Percentiles rank a stretch among this genome's conserved stretches.
phyloP scores from a whole-genome alignment of 352 stramenopile species.

The Phytophthora cactorum region DNA sequence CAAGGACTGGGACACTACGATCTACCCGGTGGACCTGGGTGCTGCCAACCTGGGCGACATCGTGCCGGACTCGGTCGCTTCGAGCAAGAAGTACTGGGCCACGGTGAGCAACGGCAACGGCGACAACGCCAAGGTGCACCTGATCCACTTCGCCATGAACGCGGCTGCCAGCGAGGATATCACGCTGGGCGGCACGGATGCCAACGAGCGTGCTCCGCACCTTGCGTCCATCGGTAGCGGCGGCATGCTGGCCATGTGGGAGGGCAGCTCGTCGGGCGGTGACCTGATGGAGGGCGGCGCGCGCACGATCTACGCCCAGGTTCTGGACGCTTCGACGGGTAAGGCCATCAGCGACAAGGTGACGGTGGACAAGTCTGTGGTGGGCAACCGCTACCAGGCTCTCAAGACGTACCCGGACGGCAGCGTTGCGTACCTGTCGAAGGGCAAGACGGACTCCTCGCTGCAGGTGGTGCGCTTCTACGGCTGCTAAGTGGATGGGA shows the following conservation, averaged over 20 bases:
- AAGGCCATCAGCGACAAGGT: slow-evolving; percentile 51
- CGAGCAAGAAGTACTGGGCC: too few relatives aligned
- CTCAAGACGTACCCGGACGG: slow-evolving; percentile 59
- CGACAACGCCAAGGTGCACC: too few relatives aligned
- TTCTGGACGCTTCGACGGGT: slow-evolving; percentile 47
- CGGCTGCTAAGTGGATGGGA: slow-evolving; percentile 36
- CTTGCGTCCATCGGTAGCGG: slow-evolving; percentile 45
- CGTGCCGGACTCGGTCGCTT: too few relatives aligned
- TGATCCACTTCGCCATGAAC: too few relatives aligned
- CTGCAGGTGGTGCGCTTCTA: slow-evolving; percentile 60
- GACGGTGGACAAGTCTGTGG: slow-evolving; percentile 47
- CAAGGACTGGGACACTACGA: too few relatives aligned
- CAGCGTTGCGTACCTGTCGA: slow-evolving; percentile 58
- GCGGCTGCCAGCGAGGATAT: too few relatives aligned
- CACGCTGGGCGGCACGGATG: too few relatives aligned
- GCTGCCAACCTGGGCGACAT: too few relatives aligned
- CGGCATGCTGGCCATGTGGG: slow-evolving; percentile 54
- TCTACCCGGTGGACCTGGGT: too few relatives aligned
- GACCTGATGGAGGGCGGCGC: slow-evolving; percentile 36
- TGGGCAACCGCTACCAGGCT: slow-evolving; percentile 71
- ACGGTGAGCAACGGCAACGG: too few relatives aligned
- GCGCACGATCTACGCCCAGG: slow-evolving; percentile 59
- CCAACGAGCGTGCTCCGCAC: too few relatives aligned
- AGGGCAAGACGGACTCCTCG: slow-evolving; percentile 40
- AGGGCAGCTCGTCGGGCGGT: slow-evolving; percentile 44